Evolutionary conservation across 2,329 filamentous ascomycete species (phyloP), one percentile per base, ranked within the genome.

Genomic region (Aureobasidium sp.): DNA sequence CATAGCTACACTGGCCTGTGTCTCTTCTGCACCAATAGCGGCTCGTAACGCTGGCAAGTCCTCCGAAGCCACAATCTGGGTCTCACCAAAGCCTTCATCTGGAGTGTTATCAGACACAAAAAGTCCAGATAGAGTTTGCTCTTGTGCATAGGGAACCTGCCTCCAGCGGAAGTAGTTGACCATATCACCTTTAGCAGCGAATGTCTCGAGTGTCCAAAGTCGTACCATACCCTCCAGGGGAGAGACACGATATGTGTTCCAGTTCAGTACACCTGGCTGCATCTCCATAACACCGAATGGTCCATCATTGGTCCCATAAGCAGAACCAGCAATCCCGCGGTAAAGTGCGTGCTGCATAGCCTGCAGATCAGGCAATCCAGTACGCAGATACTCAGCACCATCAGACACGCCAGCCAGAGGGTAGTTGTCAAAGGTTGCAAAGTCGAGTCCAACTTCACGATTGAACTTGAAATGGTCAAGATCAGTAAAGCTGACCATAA

Each of bases 111-210:
- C 67, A 12, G 67, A 65, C 3, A 65, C 39, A 34, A 67, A 65
- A 1, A 68, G 61, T 7, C 65, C 66, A 26, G 66, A 66, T 0
- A 68, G 62, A 9, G 67, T 68, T 20, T 68, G 67, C 37, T 68
- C 67, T 36, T 68, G 67, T 0, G 67, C 67, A 32, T 64, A 67
- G 1, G 67, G 65, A 1, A 65, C 64, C 44, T 68, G 66, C 12
- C 67, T 62, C 67, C 66, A 68, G 20, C 66, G 66, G 50, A 68
- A 68, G 37, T 68, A 68, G 39, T 67, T 67, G 12, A 68, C 67
- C 29, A 68, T n/a, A 12, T 68, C 65, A 9, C 65, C 67, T 2
- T 62, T 64, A 10, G 66, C 65, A 4, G 67, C 67, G 39, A 67
- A 67, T 0, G 65, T 67, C 46, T 68, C 67, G 32, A 66, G 65